These are phyloP conservation scores for Candida chauliodis DNA, from an alignment of 805 yeast species.

Conservation along the genomic window DNA sequence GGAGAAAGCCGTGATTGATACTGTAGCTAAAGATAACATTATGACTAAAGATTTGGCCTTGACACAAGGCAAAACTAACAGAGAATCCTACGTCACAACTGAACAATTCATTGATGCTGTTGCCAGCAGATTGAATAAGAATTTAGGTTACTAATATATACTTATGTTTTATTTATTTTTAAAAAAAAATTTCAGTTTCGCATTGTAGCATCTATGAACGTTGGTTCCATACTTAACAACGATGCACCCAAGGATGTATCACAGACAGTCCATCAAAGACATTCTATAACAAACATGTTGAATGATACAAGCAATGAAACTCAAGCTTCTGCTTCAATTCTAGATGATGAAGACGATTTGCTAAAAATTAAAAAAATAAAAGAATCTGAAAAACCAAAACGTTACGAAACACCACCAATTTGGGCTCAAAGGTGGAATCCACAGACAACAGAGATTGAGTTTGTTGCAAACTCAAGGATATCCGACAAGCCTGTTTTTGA, in stretches of 20 bases:
- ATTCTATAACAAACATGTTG: conserved; percentile 27
- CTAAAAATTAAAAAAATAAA: conserved; percentile 20
- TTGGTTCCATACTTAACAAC: conserved; percentile 35
- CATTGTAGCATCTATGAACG: too few relatives aligned
- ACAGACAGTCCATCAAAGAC: conserved; percentile 19
- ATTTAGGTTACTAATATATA: conserved; percentile 16
- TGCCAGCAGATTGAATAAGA: conserved; percentile 53
- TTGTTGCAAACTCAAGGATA: conserved; percentile 9
- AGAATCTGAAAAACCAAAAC: conserved; percentile 46
- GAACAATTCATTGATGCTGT: conserved; percentile 88
- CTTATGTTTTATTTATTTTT: not conserved
- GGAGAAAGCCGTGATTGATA: conserved; percentile 82
- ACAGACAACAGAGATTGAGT: not conserved
- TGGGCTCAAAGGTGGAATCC: conserved; percentile 83
- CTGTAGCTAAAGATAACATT: conserved; percentile 77
- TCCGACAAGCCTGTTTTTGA: conserved; percentile 29
- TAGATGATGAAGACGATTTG: conserved; percentile 26
- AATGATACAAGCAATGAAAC: conserved; percentile 17
- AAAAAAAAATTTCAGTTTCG: too few relatives aligned
- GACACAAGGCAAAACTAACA: conserved; percentile 81
- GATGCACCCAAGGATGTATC: conserved; percentile 25
- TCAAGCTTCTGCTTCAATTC: conserved; percentile 3
- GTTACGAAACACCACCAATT: conserved; percentile 64
- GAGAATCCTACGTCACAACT: conserved; percentile 81
- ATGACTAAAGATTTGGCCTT: conserved; percentile 97